Conservation (phyloP, 306 rosid species). For the Inga leiocalycina region DNA sequence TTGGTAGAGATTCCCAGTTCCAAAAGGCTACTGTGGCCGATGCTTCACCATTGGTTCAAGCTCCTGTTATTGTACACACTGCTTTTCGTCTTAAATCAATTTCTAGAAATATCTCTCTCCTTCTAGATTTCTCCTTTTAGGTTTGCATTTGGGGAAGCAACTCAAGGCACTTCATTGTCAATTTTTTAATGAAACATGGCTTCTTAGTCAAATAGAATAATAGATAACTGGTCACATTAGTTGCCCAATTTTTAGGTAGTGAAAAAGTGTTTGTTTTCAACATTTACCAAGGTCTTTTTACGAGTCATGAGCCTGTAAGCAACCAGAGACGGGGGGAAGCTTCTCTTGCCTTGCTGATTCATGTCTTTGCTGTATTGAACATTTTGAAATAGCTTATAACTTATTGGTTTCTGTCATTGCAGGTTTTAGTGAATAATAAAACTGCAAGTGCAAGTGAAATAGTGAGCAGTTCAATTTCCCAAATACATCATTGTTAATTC, state of each 20-base stretch:
- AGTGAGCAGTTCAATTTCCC: conserved; percentile 57
- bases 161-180: conserved; percentile 14
- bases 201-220: not conserved
- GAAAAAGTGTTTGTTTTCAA: not conserved
- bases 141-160: conserved; percentile 5
- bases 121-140: not conserved
- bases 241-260: not conserved
- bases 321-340: not conserved
- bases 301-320: not conserved
- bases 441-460: conserved; percentile 99
- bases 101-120: conserved; percentile 31
- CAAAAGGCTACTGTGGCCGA: conserved; percentile 73
- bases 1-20: conserved; percentile 83
- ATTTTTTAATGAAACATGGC: conserved; percentile 22
- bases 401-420: conserved; percentile 40
- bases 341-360: not conserved
- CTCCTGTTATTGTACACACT: conserved; percentile 75
- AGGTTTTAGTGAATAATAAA: conserved; percentile 89
- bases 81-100: conserved; percentile 30
- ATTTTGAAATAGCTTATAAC: conserved; percentile 38
- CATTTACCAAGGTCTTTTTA: not conserved
- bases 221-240: conserved; percentile 3
- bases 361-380: not conserved
- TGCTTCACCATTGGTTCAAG: conserved; percentile 65
- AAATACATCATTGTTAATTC: conserved; percentile 33